A percentile compares a stretch with the other conserved stretches of the same genome.
These are phyloP conservation scores for Paxillus rubicundulus DNA, from an alignment of 768 basidiomycete genomes.

Conservation along the genomic window DNA sequence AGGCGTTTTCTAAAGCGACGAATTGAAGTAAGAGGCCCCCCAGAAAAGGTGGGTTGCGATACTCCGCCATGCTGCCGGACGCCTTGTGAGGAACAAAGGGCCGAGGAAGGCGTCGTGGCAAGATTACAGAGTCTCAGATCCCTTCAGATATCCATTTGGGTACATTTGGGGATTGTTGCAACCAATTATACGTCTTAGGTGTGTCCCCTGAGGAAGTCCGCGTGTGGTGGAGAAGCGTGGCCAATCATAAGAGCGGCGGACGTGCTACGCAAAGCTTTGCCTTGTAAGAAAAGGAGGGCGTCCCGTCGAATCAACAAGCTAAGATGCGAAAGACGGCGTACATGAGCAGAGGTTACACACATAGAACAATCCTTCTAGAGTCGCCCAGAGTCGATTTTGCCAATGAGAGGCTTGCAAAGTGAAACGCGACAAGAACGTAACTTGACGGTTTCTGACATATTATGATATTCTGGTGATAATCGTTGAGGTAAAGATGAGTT, in stretches of 20 bases:
- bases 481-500: conserved; percentile 31
- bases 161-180: conserved; percentile 4
- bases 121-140: conserved; percentile 16
- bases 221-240: conserved; percentile 18
- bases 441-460: no score
- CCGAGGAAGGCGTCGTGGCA: conserved; percentile 17
- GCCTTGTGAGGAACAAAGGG: conserved; percentile 16
- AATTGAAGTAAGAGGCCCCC: conserved; percentile 35
- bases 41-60: conserved; percentile 23
- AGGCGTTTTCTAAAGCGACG: conserved; percentile 19
- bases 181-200: conserved; percentile 31
- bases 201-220: conserved; percentile 28
- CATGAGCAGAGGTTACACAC: no score
- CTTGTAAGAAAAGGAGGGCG: conserved; percentile 6
- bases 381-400: no score
- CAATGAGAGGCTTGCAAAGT: no score
- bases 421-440: no score
- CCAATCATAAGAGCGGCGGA: conserved; percentile 8
- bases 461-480: no score
- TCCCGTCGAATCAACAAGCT: conserved; percentile 7
- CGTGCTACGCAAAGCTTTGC: not conserved
- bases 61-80: conserved; percentile 11
- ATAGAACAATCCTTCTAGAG: no score
- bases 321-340: no score
- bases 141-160: conserved; percentile 2